Conservation (phyloP, 352 stramenopile species). For the Phytophthora podocarpi region DNA sequence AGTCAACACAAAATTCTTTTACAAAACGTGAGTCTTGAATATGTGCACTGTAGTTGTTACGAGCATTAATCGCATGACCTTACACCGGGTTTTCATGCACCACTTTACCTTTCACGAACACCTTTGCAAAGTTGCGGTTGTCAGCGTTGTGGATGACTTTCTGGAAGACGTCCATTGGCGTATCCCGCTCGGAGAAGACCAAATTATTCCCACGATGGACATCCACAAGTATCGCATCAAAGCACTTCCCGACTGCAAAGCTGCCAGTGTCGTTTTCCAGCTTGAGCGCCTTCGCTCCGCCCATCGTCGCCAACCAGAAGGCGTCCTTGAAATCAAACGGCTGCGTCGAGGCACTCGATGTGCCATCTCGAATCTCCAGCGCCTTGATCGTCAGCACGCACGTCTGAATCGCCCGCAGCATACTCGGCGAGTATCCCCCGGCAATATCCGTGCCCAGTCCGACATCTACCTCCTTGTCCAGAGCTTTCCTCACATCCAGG, state of each 20-base stretch:
- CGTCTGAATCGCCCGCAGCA: slow-evolving; percentile 86
- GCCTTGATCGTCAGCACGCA: slow-evolving; percentile 78
- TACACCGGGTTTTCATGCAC: slow-evolving; percentile 12
- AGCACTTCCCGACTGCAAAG: slow-evolving; percentile 80
- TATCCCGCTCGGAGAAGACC: slow-evolving; percentile 50
- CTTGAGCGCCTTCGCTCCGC: slow-evolving; percentile 73
- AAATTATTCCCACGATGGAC: slow-evolving; percentile 47
- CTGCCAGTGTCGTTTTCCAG: slow-evolving; percentile 77
- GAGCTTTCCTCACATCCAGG: slow-evolving; percentile 63
- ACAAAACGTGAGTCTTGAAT: too few relatives aligned
- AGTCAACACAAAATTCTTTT: too few relatives aligned
- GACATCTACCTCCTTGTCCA: slow-evolving; percentile 42
- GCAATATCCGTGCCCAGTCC: slow-evolving; percentile 92
- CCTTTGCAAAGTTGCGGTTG: slow-evolving; percentile 78
- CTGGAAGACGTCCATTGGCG: slow-evolving; percentile 67
- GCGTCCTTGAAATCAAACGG: slow-evolving; percentile 79
- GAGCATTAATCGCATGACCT: too few relatives aligned
- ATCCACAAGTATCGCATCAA: slow-evolving; percentile 89
- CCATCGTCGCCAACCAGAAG: slow-evolving; percentile 89
- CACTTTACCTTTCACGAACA: slow-evolving; percentile 70
- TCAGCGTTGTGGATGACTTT: slow-evolving; percentile 89
- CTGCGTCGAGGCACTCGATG: slow-evolving; percentile 5
- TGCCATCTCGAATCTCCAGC: slow-evolving; percentile 49
- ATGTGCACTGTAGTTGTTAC: too few relatives aligned
- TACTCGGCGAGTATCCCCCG: slow-evolving; percentile 90